Percentiles rank a stretch among this genome's conserved stretches.
Evolutionary conservation across 352 stramenopile genomes (phyloP).

Genomic region (Chloridella minuta): DNA sequence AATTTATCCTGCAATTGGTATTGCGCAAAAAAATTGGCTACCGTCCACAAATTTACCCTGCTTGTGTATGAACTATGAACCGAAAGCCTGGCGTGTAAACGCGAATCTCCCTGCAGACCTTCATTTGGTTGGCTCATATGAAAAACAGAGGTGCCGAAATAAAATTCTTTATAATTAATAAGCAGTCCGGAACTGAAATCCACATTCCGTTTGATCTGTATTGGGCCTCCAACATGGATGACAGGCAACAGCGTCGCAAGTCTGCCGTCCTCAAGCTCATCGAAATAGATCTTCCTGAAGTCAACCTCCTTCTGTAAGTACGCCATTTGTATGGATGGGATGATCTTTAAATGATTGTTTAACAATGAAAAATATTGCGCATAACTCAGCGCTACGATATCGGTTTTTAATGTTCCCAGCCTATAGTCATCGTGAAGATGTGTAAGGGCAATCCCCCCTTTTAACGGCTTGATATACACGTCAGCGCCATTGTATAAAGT

Average conservation of each 20-base stretch:
- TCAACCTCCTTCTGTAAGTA: not conserved
- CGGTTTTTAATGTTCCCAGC: not conserved
- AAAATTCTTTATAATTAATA: not conserved
- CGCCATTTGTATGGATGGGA: not conserved
- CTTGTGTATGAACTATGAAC: not conserved
- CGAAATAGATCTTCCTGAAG: too few species aligned
- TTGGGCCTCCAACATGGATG: too few species aligned
- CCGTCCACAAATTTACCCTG: too few species aligned
- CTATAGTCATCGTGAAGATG: not conserved
- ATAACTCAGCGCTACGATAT: not conserved
- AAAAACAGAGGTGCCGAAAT: not conserved
- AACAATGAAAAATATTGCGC: not conserved
- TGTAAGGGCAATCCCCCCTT: not conserved
- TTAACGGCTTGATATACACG: not conserved
- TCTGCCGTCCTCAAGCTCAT: too few species aligned
- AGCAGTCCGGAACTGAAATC: not conserved
- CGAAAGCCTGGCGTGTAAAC: not conserved
- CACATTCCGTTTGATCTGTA: too few species aligned
- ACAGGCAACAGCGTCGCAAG: too few species aligned
- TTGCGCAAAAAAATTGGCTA: too few species aligned
- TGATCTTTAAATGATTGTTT: not conserved
- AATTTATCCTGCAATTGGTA: not conserved
- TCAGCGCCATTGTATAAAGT: not conserved
- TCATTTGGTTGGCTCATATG: not conserved
- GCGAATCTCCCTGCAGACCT: not conserved